phyloP scores from a whole-genome alignment of 1,284 basidiomycete genomes.

The Cryptococcus sp. region DNA sequence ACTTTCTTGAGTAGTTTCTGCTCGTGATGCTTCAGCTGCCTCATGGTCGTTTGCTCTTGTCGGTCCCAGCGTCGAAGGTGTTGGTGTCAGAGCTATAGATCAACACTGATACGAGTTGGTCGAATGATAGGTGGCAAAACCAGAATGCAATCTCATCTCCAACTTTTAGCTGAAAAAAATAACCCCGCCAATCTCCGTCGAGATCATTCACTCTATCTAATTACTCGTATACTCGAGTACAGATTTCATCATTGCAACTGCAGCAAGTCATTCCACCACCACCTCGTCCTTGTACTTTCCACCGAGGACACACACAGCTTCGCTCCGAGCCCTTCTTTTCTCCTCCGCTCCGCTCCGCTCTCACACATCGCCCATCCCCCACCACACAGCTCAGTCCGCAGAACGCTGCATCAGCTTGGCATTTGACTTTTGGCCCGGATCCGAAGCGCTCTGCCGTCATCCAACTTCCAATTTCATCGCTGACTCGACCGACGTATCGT shows the following conservation, averaged over 20 bases:
- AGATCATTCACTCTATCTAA: background rate
- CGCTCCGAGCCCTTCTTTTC: too few species aligned
- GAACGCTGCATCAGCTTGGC: background rate
- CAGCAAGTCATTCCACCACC: too few species aligned
- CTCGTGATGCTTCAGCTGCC: slow-evolving; percentile 92
- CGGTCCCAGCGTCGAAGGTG: background rate
- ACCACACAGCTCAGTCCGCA: too few species aligned
- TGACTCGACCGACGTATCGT: too few species aligned
- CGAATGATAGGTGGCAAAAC: slow-evolving; percentile 6
- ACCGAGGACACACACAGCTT: too few species aligned
- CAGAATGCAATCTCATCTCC: background rate
- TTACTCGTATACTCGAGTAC: background rate
- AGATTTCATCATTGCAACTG: too few species aligned
- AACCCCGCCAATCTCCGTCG: slow-evolving; percentile 22
- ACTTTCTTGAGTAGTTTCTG: slow-evolving; percentile 93
- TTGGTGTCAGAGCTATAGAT: background rate
- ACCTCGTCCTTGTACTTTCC: too few species aligned
- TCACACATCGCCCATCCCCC: too few species aligned
- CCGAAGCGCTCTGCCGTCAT: slow-evolving; percentile 1
- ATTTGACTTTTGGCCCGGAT: background rate
- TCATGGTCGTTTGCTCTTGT: slow-evolving; percentile 61
- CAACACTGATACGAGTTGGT: background rate
- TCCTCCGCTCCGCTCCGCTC: too few species aligned
- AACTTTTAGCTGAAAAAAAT: slow-evolving; percentile 4
- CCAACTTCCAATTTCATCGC: background rate